Conservation (phyloP, 1,139 yeast genomes). For the Yamadazyma aaseri region DNA sequence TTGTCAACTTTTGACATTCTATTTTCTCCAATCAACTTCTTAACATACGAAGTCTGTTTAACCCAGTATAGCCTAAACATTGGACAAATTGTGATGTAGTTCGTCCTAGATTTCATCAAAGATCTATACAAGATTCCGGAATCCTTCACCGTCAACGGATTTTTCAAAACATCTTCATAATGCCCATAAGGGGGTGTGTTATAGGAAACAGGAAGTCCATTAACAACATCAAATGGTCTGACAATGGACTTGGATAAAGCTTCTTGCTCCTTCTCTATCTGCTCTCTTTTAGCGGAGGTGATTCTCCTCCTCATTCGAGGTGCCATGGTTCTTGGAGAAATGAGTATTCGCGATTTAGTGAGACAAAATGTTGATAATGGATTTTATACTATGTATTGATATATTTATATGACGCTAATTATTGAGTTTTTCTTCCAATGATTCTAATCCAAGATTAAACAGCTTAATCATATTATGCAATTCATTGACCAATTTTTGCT, state of each 20-base stretch:
- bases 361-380: too few species aligned
- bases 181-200: slow-evolving; percentile 58
- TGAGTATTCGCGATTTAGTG: slow-evolving; percentile 1
- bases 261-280: slow-evolving; percentile 48
- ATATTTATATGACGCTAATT: not conserved
- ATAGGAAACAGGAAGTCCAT: slow-evolving; percentile 70
- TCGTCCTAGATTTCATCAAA: slow-evolving; percentile 68
- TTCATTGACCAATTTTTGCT: slow-evolving; percentile 34
- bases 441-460: slow-evolving; percentile 42
- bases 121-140: slow-evolving; percentile 72
- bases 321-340: slow-evolving; percentile 25
- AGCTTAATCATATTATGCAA: slow-evolving; percentile 40
- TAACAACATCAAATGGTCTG: slow-evolving; percentile 66
- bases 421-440: slow-evolving; percentile 28
- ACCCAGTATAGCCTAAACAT: slow-evolving; percentile 85
- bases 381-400: not conserved
- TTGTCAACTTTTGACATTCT: slow-evolving; percentile 24
- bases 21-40: slow-evolving; percentile 32
- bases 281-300: slow-evolving; percentile 47
- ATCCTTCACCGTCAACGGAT: slow-evolving; percentile 71
- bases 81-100: slow-evolving; percentile 65
- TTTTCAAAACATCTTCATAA: slow-evolving; percentile 50
- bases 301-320: slow-evolving; percentile 48
- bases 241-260: slow-evolving; percentile 42
- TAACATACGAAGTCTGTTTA: slow-evolving; percentile 51